A percentile compares a stretch with the other conserved stretches of the same genome.
These are phyloP conservation scores for Fusarium piperis DNA, from an alignment of 2,329 filamentous ascomycete species.

Conservation along the genomic window DNA sequence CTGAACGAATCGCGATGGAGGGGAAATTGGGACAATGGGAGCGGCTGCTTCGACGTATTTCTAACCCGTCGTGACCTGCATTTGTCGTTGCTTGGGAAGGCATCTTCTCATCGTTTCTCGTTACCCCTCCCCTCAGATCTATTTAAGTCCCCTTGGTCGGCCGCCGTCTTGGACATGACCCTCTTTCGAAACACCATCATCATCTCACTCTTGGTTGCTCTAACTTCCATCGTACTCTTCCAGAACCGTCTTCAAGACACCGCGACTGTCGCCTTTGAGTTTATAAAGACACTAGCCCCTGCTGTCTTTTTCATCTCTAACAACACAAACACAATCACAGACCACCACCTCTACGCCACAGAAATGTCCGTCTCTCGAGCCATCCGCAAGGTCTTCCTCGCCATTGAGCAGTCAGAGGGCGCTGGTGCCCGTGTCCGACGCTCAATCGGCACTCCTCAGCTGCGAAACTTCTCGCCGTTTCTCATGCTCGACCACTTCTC, in stretches of 20 bases:
- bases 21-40: conserved; percentile 6
- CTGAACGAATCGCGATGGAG: not conserved
- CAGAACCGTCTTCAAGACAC: conserved; percentile 37
- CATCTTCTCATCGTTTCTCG: conserved; percentile 16
- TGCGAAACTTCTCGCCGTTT: conserved; percentile 91
- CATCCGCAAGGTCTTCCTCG: conserved; percentile 85
- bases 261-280: conserved; percentile 28
- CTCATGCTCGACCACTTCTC: conserved; percentile 96
- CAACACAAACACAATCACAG: not conserved
- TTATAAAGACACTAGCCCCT: conserved; percentile 18
- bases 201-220: conserved; percentile 43
- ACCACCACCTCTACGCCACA: conserved; percentile 47
- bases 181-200: conserved; percentile 38
- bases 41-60: conserved; percentile 29
- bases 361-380: conserved; percentile 76
- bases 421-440: conserved; percentile 87
- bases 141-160: conserved; percentile 33
- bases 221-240: conserved; percentile 43
- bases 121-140: conserved; percentile 1
- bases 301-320: not conserved
- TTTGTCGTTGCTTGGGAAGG: conserved; percentile 30
- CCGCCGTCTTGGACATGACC: conserved; percentile 44
- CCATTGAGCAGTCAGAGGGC: conserved; percentile 87
- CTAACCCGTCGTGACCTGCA: conserved; percentile 14
- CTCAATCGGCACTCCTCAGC: conserved; percentile 83